Evolutionary conservation across 2,329 filamentous ascomycete species (phyloP).

Genomic region (Fusarium sp.): DNA sequence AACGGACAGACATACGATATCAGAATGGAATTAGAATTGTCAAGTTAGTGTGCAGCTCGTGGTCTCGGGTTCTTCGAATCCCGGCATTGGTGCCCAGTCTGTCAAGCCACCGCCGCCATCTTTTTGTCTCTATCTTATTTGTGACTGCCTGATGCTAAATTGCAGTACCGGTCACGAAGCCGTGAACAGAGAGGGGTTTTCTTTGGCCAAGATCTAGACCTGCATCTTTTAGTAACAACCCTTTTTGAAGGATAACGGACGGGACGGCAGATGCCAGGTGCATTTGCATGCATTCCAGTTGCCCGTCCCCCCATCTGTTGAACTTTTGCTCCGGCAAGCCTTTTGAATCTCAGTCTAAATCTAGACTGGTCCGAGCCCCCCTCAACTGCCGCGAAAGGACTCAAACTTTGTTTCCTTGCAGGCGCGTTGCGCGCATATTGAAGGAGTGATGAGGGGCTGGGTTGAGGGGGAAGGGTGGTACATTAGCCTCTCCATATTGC

Average conservation of each 20-base stretch:
- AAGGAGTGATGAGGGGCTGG: background rate
- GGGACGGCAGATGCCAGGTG: conserved; percentile 22
- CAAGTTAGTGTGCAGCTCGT: background rate
- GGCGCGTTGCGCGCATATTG: conserved; percentile 10
- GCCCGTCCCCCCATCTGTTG: background rate
- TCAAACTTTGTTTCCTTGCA: conserved; percentile 11
- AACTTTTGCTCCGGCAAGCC: conserved; percentile 23
- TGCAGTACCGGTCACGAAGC: background rate
- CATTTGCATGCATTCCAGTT: conserved; percentile 12
- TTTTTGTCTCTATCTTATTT: conserved; percentile 4
- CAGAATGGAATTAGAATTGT: background rate
- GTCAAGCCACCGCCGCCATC: conserved; percentile 27
- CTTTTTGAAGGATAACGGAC: conserved; percentile 32
- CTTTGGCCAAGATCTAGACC: conserved; percentile 5
- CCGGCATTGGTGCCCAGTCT: conserved; percentile 1
- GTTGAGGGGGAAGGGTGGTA: background rate
- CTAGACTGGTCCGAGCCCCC: background rate
- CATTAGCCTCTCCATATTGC: conserved; percentile 5
- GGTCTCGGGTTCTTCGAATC: conserved; percentile 12
- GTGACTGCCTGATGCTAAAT: background rate
- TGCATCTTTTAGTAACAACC: background rate
- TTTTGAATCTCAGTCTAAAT: background rate
- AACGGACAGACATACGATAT: background rate
- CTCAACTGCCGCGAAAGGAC: conserved; percentile 18
- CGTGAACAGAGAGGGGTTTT: background rate